Conservation (phyloP, 768 basidiomycete species). For the Lenzites betulinus region DNA sequence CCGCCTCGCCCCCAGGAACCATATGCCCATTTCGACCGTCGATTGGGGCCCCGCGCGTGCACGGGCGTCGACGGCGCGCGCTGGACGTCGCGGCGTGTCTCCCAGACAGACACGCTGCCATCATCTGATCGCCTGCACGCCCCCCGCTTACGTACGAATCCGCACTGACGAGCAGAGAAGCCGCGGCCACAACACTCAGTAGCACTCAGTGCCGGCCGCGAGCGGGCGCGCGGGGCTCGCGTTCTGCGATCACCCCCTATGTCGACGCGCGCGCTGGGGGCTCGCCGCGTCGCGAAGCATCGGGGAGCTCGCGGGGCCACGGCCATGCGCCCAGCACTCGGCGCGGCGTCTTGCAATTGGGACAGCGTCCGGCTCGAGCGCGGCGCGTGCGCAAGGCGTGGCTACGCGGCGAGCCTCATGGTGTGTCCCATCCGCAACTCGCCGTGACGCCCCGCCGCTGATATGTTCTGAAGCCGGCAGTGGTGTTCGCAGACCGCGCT, state of each 20-base stretch:
- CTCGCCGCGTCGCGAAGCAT: too few relatives aligned
- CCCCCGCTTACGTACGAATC: constrained; percentile 14
- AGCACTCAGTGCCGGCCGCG: too few relatives aligned
- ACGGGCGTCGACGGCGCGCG: not conserved
- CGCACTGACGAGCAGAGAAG: not conserved
- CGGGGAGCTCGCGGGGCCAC: too few relatives aligned
- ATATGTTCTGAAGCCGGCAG: not conserved
- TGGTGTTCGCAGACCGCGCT: not conserved
- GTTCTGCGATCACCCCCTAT: too few relatives aligned
- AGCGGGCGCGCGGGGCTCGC: too few relatives aligned
- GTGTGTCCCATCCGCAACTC: not conserved
- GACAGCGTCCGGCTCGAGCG: too few relatives aligned
- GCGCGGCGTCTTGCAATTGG: too few relatives aligned
- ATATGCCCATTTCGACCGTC: not conserved
- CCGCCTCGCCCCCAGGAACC: constrained; percentile 3
- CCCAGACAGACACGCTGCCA: constrained; percentile 10
- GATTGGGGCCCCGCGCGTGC: not conserved
- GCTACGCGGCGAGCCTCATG: not conserved
- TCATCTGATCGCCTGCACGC: constrained; percentile 10
- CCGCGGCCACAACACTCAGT: too few relatives aligned
- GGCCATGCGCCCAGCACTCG: too few relatives aligned
- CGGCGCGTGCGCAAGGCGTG: too few relatives aligned
- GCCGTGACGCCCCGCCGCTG: not conserved
- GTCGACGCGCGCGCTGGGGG: too few relatives aligned
- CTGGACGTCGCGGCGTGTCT: constrained; percentile 17